Conservation (phyloP, 108 stramenopile genomes). For the Schizochytrium sp. region DNA sequence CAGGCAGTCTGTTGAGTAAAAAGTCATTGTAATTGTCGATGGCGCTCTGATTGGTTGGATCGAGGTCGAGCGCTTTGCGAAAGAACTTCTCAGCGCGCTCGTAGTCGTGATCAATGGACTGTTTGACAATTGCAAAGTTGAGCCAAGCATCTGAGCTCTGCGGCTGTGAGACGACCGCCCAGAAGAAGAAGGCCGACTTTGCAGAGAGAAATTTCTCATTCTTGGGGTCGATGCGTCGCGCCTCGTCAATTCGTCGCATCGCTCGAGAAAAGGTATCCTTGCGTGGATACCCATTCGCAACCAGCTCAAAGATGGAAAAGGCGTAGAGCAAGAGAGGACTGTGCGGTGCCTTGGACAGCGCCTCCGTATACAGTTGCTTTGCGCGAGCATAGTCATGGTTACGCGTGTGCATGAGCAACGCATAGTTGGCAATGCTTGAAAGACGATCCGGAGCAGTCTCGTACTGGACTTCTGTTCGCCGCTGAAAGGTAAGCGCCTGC, state of each 20-base stretch:
- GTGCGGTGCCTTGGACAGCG: constrained; percentile 41
- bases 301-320: constrained; percentile 47
- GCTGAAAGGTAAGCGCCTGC: constrained; percentile 40
- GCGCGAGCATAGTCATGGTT: constrained; percentile 41
- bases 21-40: constrained; percentile 45
- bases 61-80: constrained; percentile 41
- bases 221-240: constrained; percentile 36
- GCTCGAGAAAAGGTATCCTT: constrained; percentile 35
- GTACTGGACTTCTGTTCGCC: constrained; percentile 41
- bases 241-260: constrained; percentile 40
- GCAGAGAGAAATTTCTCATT: constrained; percentile 38
- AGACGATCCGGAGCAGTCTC: constrained; percentile 45
- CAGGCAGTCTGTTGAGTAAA: constrained; percentile 42
- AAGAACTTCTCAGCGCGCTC: constrained; percentile 52
- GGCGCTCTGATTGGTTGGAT: constrained; percentile 37
- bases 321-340: constrained; percentile 49
- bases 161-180: constrained; percentile 46
- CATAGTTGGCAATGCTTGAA: constrained; percentile 53
- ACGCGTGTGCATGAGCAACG: constrained; percentile 40
- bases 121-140: constrained; percentile 53
- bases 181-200: constrained; percentile 45
- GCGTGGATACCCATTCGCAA: constrained; percentile 34
- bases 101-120: constrained; percentile 42
- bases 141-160: constrained; percentile 41
- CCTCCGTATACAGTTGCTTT: constrained; percentile 40